A percentile compares a stretch with the other conserved stretches of the same genome.
phyloP scores from a whole-genome alignment of 2,329 filamentous ascomycete species.

The Podosphaera aphanis region DNA sequence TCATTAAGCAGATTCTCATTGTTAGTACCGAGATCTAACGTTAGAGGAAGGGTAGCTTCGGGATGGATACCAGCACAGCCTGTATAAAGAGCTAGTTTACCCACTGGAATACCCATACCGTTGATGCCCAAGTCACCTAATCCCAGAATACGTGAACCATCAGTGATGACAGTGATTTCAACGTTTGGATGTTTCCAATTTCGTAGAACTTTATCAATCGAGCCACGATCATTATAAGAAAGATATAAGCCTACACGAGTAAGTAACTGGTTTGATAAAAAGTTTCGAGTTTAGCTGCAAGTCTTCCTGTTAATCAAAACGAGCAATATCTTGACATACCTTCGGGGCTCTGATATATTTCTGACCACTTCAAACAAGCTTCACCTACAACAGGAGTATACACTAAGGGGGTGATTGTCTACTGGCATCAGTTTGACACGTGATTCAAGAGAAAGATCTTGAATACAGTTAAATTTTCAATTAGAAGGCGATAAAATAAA shows the following conservation, averaged over 20 bases:
- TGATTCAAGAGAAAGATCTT: constrained; percentile 2
- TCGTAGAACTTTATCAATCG: constrained; percentile 38
- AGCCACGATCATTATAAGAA: constrained; percentile 42
- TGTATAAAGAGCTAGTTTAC: constrained; percentile 62
- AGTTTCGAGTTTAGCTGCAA: not conserved
- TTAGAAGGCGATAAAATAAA: constrained; percentile 13
- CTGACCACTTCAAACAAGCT: constrained; percentile 50
- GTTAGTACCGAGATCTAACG: constrained; percentile 67
- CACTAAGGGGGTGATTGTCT: constrained; percentile 27
- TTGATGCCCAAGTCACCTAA: constrained; percentile 77
- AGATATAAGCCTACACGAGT: constrained; percentile 33
- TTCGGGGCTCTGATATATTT: constrained; percentile 51
- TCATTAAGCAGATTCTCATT: constrained; percentile 53
- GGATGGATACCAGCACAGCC: constrained; percentile 72
- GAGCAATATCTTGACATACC: constrained; percentile 16
- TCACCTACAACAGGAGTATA: constrained; percentile 44
- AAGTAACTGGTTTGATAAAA: not conserved
- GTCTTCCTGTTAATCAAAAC: not conserved
- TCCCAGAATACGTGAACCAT: constrained; percentile 42
- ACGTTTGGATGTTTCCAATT: constrained; percentile 49
- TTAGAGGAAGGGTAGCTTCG: constrained; percentile 53
- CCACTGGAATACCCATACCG: constrained; percentile 60
- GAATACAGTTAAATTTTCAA: constrained; percentile 11
- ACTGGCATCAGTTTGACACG: constrained; percentile 1
- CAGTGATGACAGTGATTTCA: constrained; percentile 27